Evolutionary conservation across 2,329 filamentous ascomycete genomes (phyloP), one percentile per base, ranked within the genome.

Genomic region (Fusarium sp.): DNA sequence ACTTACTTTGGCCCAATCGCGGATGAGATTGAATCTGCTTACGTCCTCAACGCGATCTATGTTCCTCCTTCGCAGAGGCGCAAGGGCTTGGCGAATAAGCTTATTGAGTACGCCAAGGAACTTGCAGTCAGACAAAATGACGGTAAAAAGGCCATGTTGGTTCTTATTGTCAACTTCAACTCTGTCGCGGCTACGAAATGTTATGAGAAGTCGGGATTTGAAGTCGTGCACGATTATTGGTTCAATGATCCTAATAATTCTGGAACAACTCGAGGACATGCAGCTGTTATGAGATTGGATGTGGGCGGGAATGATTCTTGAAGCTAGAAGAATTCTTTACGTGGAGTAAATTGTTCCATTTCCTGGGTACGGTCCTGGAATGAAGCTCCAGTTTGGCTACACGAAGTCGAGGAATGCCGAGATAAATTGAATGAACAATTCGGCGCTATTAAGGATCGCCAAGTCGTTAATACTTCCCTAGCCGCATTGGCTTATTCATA

Each of bases 151-250:
- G 33, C 25, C 3, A 61, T 53, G 14, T 3, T 74, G 3, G 59
- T 60, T 1, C 38, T 74, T 3, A n/a, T 74, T 5, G 46, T 71
- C 17, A 65, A 71, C 1, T 58, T 61, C 13, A 41, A 68, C 0
- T 71, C 62, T 20, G 35, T 59, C 8, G 45, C 52, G 3, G 72
- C 71, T 3, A 53, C 39, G 9, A 59, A 15, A 18, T 70, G 68
- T 2, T 74, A 74, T 18, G 66, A 72, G 18, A 74, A 73, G n/a
- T 60, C 56, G 3, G 69, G 69, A 0, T 74, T 74, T n/a, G n/a
- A 49, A 13, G 18, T 63, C 3, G 45, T 74, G 1, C 33, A 74
- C 2, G 44, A 59, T 15, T 67, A 72, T 25, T 74, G 69, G 72
- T 74, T 63, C 8, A 25, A 63, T 29, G 62, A 72, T 9, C 14